Evolutionary conservation across 2,329 filamentous ascomycete species (phyloP), one percentile per base, ranked within the genome.

Genomic region (Diatrype stigma): DNA sequence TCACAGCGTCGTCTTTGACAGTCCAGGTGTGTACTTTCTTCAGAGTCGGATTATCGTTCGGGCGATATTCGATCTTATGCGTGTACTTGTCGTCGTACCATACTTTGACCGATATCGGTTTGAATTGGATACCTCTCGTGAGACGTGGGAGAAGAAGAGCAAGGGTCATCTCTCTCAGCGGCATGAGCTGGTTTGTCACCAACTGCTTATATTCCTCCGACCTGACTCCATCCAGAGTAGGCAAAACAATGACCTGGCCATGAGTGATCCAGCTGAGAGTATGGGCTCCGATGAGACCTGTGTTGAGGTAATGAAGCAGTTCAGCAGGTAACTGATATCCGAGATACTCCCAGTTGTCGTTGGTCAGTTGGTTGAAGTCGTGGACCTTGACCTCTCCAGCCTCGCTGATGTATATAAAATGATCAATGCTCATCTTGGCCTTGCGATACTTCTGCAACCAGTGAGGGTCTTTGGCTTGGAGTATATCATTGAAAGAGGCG

Each of bases 261-360:
- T 90, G 87, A 4, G 89, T 87, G 60, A 96, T 83, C 80, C 86
- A 93, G 66, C 87, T 89, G 12, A 96, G 79, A 35, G 96, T 77
- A 45, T 89, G 84, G 22, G 90, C 79, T 26, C 89, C 84, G 57
- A 97, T 83, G 42, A 96, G 74, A 32, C 90, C 94, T 47, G 82
- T 85, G 52, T 90, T 91, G 46, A 96, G 78, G 67, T 97, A 97
- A 68, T 90, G 88, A 67, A 93, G 92, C 17, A 97, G 77, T 70
- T 99, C 94, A 38, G 91, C 85, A 0, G 94, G 91, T 5, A 99
- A 77, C 53, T 92, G 87, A 52, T 95, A 82, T n/a, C 91, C 91
- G 55, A 96, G 82, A 65, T 96, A 92, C 63, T 93, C 86, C 65
- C 95, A 89, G 58, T 94, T 86, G 65, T 97, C 92, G 44, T 80